Evolutionary conservation across 176 grass and related monocot species (phyloP), one percentile per base, ranked within the genome.

Genomic region (Metroxylon sagu): DNA sequence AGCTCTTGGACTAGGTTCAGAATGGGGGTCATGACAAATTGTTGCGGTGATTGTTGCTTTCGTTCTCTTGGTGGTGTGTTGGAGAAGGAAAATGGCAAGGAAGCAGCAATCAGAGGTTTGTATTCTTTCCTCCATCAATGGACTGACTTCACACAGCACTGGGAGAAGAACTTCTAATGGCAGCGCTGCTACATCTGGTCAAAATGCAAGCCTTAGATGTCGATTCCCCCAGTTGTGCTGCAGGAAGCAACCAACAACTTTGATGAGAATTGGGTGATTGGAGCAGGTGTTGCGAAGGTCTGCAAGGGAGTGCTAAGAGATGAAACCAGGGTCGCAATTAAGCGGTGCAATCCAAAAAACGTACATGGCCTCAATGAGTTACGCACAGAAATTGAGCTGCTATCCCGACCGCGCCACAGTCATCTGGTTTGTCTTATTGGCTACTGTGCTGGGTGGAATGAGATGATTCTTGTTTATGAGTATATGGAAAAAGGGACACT

Each of bases 401-500:
- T 96, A 27, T 96, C 92, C 49, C 83, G 77, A 60, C 54, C 90
- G n/a, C 83, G 92, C 15, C 92, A 96, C 65, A 80, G 87, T 23
- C 92, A 96, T 61, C 77, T 96, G 61, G 92, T 96, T 50, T 85
- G 77, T 77, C 74, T 96, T 57, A 85, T 96, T 54, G 92, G 92
- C 2, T 96, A 87, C 43, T 96, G 83, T 21, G 92, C 90, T 50
- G 92, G 90, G 80, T 76, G 81, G 79, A 96, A 85, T 21, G 92
- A 96, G 65, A 96, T 96, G 87, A 87, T 90, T 58, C 76, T 96
- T 79, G 92, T 96, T 35, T 96, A 96, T 4, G 92, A 96, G 30
- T 96, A 96, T 61, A 90, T 96, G 92, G 92, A 96, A 53, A 90
- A 87, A 23, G 92, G 92, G 25, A 88, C 80, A 17, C 77, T 96